Conservation (phyloP, 768 basidiomycete species). For the Hydnomerulius pinastri region DNA sequence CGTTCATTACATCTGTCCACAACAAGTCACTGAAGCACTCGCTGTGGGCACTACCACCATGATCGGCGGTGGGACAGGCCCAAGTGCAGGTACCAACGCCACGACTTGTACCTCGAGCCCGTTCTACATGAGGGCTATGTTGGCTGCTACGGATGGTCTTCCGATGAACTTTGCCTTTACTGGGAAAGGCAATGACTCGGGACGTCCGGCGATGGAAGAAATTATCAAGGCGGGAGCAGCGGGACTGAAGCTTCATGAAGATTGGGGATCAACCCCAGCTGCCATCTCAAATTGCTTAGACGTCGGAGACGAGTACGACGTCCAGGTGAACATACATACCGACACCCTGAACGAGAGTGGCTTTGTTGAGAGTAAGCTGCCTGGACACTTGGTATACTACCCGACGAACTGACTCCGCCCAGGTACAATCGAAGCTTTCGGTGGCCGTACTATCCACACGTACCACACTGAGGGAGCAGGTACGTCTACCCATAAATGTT, state of each 20-base stretch:
- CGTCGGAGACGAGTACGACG: conserved; percentile 88
- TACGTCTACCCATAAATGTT: conserved; percentile 24
- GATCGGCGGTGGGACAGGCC: conserved; percentile 96
- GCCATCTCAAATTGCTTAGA: conserved; percentile 76
- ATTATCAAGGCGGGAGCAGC: conserved; percentile 81
- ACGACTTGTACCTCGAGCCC: conserved; percentile 91
- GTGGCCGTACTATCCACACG: conserved; percentile 89
- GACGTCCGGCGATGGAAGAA: conserved; percentile 71
- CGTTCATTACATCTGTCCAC: conserved; percentile 94
- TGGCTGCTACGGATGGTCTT: conserved; percentile 86
- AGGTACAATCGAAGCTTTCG: conserved; percentile 91
- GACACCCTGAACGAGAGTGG: conserved; percentile 98
- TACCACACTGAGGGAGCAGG: conserved; percentile 98
- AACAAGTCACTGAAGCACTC: conserved; percentile 85
- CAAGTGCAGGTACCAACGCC: conserved; percentile 84
- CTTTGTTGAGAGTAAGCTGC: conserved; percentile 82
- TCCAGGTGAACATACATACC: conserved; percentile 94
- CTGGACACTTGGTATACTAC: not conserved
- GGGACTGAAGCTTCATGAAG: conserved; percentile 95
- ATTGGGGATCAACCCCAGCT: conserved; percentile 92
- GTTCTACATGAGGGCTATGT: conserved; percentile 89
- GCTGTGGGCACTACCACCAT: conserved; percentile 87
- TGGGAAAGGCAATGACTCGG: conserved; percentile 95
- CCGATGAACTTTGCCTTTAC: conserved; percentile 95
- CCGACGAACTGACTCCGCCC: conserved; percentile 8